A percentile compares a stretch with the other conserved stretches of the same genome.
Conservation (phyloP, 345 rosid species). For the Nephelium lappaceum region DNA sequence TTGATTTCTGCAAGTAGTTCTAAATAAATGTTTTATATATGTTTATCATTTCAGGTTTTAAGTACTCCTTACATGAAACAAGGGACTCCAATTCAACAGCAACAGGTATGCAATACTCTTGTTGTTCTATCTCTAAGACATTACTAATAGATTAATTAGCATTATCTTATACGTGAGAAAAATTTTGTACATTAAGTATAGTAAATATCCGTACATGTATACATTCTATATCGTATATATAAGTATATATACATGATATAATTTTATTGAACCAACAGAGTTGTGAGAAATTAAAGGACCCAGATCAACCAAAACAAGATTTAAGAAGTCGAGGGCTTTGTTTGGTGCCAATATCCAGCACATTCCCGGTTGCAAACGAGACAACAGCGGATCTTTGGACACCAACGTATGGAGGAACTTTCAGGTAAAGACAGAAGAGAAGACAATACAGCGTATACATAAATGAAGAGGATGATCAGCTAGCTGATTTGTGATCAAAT, state of each 20-base stretch:
- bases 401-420: constrained; percentile 78
- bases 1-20: background rate
- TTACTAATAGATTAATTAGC: background rate
- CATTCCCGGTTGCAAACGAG: constrained; percentile 67
- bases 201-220: background rate
- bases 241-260: too few relatives aligned
- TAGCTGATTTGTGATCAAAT: too few relatives aligned
- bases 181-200: too few relatives aligned
- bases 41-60: constrained; percentile 46
- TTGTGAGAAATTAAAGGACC: constrained; percentile 36
- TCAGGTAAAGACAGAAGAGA: constrained; percentile 33
- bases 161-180: too few relatives aligned
- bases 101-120: constrained; percentile 51
- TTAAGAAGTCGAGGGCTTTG: constrained; percentile 81
- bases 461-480: too few relatives aligned
- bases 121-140: background rate
- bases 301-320: constrained; percentile 52
- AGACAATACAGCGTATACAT: background rate
- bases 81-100: constrained; percentile 56
- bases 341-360: constrained; percentile 75
- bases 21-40: constrained; percentile 17
- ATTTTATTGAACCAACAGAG: constrained; percentile 26
- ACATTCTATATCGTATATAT: too few relatives aligned
- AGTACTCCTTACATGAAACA: constrained; percentile 65
- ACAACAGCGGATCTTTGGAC: constrained; percentile 68